These are phyloP conservation scores for Oryza glaberrima DNA, from an alignment of 176 grass and related monocot genomes.

Conservation along the genomic window DNA sequence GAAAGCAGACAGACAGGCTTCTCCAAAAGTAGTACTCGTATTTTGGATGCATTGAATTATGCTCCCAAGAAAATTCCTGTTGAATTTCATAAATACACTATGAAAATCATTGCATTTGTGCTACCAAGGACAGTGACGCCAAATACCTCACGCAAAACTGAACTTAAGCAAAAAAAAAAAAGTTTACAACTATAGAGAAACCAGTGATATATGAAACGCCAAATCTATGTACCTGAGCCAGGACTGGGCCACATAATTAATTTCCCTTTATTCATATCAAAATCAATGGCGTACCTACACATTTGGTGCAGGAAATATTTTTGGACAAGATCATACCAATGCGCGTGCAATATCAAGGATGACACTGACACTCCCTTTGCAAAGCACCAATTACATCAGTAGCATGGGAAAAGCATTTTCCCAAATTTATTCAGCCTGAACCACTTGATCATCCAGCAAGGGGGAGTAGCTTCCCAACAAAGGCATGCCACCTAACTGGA, in stretches of 20 bases:
- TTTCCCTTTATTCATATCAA: not conserved
- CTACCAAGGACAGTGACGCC: not conserved
- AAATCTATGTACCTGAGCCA: not conserved
- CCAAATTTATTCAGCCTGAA: constrained; percentile 6
- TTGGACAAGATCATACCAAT: not conserved
- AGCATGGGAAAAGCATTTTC: constrained; percentile 9
- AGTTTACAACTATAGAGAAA: not conserved
- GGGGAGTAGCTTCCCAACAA: constrained; percentile 22
- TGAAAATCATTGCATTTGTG: not conserved
- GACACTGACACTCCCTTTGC: not conserved
- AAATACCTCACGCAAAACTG: not conserved
- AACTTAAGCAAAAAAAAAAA: not conserved
- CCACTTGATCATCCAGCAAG: constrained; percentile 29
- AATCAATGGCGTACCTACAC: not conserved
- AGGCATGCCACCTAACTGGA: constrained; percentile 19
- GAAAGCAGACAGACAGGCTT: not conserved
- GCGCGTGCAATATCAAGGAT: constrained; percentile 22
- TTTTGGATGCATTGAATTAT: not conserved
- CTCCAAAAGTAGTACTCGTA: not conserved
- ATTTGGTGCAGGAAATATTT: constrained; percentile 1
- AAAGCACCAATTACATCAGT: not conserved
- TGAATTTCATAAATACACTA: not conserved
- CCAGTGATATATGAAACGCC: not conserved
- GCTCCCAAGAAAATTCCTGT: not conserved
- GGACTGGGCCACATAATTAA: not conserved